phyloP scores from a whole-genome alignment of 108 stramenopile genomes.

The Skeletonema menzelii region DNA sequence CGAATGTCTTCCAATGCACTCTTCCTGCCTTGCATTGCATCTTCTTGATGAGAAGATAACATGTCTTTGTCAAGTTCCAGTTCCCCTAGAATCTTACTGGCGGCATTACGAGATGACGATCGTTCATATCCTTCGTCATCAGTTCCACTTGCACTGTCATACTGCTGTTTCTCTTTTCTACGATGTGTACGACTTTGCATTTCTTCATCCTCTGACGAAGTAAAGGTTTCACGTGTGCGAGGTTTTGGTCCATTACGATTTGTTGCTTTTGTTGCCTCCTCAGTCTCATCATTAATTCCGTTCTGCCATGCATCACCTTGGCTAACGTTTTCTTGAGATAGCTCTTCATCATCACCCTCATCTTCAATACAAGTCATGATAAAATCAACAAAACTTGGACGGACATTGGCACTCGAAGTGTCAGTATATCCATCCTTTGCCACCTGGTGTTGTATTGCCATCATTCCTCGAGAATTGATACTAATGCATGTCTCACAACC shows the following conservation, averaged over 20 bases:
- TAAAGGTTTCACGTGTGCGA: background rate
- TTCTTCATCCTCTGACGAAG: background rate
- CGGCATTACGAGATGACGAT: background rate
- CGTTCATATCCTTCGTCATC: slow-evolving; percentile 4
- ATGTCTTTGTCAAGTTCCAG: slow-evolving; percentile 39
- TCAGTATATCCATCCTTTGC: slow-evolving; percentile 27
- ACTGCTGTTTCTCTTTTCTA: background rate
- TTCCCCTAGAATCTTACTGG: slow-evolving; percentile 34
- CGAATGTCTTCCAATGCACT: slow-evolving; percentile 43
- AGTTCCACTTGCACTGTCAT: slow-evolving; percentile 3
- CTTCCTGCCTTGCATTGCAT: slow-evolving; percentile 15
- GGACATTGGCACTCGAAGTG: slow-evolving; percentile 21
- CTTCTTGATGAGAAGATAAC: slow-evolving; percentile 13
- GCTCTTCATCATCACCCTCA: slow-evolving; percentile 50
- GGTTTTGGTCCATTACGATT: background rate
- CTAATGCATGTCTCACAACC: slow-evolving; percentile 70
- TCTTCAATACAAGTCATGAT: slow-evolving; percentile 61
- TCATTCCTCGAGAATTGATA: slow-evolving; percentile 68
- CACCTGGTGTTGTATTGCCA: slow-evolving; percentile 79
- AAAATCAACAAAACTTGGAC: slow-evolving; percentile 68
- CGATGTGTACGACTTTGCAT: background rate
- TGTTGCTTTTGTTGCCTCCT: background rate
- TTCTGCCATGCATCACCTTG: slow-evolving; percentile 3
- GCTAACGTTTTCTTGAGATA: background rate
- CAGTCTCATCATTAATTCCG: slow-evolving; percentile 13